phyloP scores from a whole-genome alignment of 345 rosid species.

The Hypericum perforatum region DNA sequence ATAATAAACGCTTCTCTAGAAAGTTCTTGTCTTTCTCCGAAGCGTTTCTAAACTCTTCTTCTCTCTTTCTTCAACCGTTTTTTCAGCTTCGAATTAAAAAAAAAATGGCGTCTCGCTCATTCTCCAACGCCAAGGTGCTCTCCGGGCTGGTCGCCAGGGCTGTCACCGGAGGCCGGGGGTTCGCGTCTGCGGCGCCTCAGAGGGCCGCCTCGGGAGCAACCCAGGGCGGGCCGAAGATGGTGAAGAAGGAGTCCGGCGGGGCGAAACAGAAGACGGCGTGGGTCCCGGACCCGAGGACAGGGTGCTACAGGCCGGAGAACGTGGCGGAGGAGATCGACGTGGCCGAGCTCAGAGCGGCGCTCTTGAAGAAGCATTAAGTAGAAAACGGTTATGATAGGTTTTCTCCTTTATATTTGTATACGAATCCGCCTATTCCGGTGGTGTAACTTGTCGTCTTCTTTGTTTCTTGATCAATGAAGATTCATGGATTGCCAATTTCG shows the following conservation, averaged over 20 bases:
- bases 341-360: not conserved
- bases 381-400: too few species aligned
- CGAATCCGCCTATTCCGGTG: too few species aligned
- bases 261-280: not conserved
- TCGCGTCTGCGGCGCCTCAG: not conserved
- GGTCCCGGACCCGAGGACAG: conserved; percentile 2
- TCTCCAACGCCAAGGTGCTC: not conserved
- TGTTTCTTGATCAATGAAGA: too few species aligned
- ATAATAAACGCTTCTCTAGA: too few species aligned
- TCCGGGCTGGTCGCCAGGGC: not conserved
- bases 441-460: too few species aligned
- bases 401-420: too few species aligned
- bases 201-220: not conserved
- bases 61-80: too few species aligned
- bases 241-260: not conserved
- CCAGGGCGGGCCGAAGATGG: not conserved
- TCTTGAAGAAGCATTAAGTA: conserved; percentile 2
- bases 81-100: not conserved
- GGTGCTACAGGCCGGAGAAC: conserved; percentile 2
- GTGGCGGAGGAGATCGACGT: conserved; percentile 5
- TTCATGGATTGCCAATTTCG: too few species aligned
- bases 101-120: not conserved
- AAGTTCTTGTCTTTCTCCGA: too few species aligned
- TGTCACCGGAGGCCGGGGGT: not conserved
- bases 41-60: too few species aligned